Evolutionary conservation across 2,329 filamentous ascomycete genomes (phyloP), one percentile per base, ranked within the genome.

Genomic region (Aspergillus tanneri): DNA sequence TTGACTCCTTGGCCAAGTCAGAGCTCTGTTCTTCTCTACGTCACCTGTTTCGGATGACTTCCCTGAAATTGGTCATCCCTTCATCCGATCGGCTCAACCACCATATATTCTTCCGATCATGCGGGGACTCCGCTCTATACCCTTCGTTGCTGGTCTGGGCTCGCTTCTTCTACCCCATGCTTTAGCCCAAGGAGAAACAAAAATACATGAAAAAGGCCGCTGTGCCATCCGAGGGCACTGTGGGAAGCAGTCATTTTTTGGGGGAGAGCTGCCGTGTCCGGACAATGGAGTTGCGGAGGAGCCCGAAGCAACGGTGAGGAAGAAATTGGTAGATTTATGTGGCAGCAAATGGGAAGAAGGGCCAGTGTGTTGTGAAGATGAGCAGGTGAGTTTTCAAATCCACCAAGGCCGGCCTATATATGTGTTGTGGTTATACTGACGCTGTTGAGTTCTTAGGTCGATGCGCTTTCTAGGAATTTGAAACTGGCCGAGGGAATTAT

Each of bases 171-270:
- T 60, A 24, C 47, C 64, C 12, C 56, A 56, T 18, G 50, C 58
- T 10, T 30, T 60, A 11, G 67, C 65, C 3, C 60, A 68, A 40
- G 66, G 66, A 19, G 63, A 63, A 36, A 72, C 71, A 4, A 59
- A 63, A 43, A 88, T 84, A 56, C 92, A 96, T 61, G 91, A 96
- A 71, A 77, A 85, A 41, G 92, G 92, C 32, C 82, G 92, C 56
- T 97, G 92, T 70, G 90, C 92, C 1, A 89, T 97, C 54, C 83
- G 92, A 41, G 90, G 90, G 6, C 87, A 95, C 55, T 99, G 93
- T 67, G 93, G 93, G 39, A 91, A 90, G 70, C 86, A 92, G 71
- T 86, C 86, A 54, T 87, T 93, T 67, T 97, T 97, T 63, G 89
- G 90, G 47, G 87, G 89, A 49, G 83, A 95, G 58, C 77, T 97